These are phyloP conservation scores for Rhodotorula diobovata DNA, from an alignment of 768 basidiomycete species.

Conservation along the genomic window DNA sequence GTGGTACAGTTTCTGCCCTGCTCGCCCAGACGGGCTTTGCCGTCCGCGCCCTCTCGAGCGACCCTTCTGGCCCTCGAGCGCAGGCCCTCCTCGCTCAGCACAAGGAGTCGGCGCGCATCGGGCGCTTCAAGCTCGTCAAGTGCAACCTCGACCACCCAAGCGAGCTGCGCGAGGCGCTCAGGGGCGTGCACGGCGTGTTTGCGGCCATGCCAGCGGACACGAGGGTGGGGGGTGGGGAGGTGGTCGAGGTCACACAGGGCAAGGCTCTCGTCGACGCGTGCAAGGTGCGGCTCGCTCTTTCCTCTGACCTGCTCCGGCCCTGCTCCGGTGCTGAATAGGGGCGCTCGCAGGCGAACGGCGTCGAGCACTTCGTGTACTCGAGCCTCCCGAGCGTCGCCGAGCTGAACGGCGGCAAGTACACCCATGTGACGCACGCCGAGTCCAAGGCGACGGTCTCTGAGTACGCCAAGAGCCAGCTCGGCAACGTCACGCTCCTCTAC, in stretches of 20 bases:
- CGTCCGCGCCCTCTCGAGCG: slow-evolving; percentile 14
- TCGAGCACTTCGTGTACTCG: slow-evolving; percentile 39
- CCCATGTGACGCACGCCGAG: slow-evolving; percentile 22
- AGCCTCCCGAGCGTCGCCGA: slow-evolving; percentile 4
- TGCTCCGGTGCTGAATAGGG: neutral
- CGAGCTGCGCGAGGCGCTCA: slow-evolving; percentile 5
- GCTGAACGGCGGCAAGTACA: slow-evolving; percentile 20
- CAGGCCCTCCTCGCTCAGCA: slow-evolving; percentile 3
- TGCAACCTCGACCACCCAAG: slow-evolving; percentile 4
- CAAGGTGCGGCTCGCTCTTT: slow-evolving; percentile 9
- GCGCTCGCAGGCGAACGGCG: slow-evolving; percentile 6
- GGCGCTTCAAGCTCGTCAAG: slow-evolving; percentile 5
- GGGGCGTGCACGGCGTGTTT: slow-evolving; percentile 5
- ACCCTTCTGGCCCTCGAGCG: slow-evolving; percentile 4
- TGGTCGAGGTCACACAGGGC: slow-evolving; percentile 13
- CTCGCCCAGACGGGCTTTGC: slow-evolving; percentile 6
- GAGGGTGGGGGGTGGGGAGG: neutral
- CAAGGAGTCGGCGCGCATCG: neutral
- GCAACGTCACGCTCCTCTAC: neutral
- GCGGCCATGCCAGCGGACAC: neutral
- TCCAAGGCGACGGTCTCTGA: neutral
- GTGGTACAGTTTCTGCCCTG: slow-evolving; percentile 7
- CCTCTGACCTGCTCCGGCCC: neutral
- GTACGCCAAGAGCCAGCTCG: neutral
- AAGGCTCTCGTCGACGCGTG: slow-evolving; percentile 12